phyloP scores from a whole-genome alignment of 2,329 filamentous ascomycete genomes.

The Exserohilum rostratum region DNA sequence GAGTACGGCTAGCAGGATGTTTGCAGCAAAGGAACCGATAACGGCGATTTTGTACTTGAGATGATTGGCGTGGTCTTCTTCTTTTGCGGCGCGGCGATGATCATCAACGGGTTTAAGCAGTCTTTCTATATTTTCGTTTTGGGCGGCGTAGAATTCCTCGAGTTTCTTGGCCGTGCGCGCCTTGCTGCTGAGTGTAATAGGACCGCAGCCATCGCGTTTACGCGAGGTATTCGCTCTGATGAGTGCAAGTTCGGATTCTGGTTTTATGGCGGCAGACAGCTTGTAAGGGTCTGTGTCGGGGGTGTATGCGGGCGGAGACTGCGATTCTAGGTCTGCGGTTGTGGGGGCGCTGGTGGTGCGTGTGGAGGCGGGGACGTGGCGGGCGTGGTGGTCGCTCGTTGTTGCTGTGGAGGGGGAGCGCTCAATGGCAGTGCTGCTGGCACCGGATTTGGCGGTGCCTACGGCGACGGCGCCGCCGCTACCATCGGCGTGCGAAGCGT shows the following conservation, averaged over 20 bases:
- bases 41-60: conserved; percentile 75
- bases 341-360: conserved; percentile 22
- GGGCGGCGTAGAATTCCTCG: conserved; percentile 82
- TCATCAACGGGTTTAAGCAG: conserved; percentile 93
- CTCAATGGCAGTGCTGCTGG: conserved; percentile 51
- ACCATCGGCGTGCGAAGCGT: conserved; percentile 23
- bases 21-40: conserved; percentile 74
- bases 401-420: conserved; percentile 30
- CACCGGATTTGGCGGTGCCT: conserved; percentile 31
- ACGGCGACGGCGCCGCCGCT: no score
- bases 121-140: conserved; percentile 92
- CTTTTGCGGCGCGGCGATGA: conserved; percentile 79
- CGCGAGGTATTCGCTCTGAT: conserved; percentile 82
- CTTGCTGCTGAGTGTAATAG: conserved; percentile 52
- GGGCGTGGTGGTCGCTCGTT: conserved; percentile 44
- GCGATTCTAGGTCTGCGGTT: conserved; percentile 51
- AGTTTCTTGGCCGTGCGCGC: conserved; percentile 62
- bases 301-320: conserved; percentile 64
- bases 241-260: conserved; percentile 72
- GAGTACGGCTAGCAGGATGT: conserved; percentile 76
- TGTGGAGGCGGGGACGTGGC: conserved; percentile 39
- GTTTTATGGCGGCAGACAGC: conserved; percentile 78
- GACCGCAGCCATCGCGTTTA: conserved; percentile 66
- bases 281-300: conserved; percentile 79
- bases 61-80: conserved; percentile 81